phyloP scores from a whole-genome alignment of 169 alveolate species.

The Perkinsus marinus region DNA sequence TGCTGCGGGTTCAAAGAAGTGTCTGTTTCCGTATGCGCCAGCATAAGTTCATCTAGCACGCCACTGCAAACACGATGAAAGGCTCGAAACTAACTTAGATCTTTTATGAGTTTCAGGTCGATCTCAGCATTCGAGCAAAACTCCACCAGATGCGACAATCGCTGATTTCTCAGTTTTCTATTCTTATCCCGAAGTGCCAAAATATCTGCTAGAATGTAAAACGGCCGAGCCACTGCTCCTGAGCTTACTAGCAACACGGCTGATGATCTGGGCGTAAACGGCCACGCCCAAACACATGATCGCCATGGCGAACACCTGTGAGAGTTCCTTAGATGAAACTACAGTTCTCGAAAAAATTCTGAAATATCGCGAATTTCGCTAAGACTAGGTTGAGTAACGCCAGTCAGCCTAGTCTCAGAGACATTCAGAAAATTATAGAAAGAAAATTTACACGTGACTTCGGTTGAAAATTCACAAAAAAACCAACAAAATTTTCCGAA shows the following conservation, averaged over 20 bases:
- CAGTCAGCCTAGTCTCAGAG: too few species aligned
- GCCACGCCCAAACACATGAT: not conserved
- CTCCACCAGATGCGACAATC: not conserved
- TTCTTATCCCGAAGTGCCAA: not conserved
- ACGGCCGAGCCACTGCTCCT: not conserved
- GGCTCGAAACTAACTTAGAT: not conserved
- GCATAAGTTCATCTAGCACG: not conserved
- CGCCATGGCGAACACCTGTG: not conserved
- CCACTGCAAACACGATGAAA: not conserved
- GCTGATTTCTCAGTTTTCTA: not conserved
- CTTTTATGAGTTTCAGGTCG: not conserved
- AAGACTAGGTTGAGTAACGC: too few species aligned
- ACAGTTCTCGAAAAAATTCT: too few species aligned
- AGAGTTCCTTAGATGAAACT: too few species aligned
- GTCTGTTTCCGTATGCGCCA: not conserved
- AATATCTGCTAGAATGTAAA: not conserved
- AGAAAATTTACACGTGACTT: too few species aligned
- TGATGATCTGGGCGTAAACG: not conserved
- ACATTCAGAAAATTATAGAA: too few species aligned
- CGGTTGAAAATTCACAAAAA: too few species aligned
- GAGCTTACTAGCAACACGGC: not conserved
- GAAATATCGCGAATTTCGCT: too few species aligned
- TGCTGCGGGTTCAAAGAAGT: not conserved
- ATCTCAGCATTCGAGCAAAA: not conserved
- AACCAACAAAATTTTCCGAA: too few species aligned